Base-by-base conservation (phyloP, 83 land plant species). In the Larix sibirica region DNA sequence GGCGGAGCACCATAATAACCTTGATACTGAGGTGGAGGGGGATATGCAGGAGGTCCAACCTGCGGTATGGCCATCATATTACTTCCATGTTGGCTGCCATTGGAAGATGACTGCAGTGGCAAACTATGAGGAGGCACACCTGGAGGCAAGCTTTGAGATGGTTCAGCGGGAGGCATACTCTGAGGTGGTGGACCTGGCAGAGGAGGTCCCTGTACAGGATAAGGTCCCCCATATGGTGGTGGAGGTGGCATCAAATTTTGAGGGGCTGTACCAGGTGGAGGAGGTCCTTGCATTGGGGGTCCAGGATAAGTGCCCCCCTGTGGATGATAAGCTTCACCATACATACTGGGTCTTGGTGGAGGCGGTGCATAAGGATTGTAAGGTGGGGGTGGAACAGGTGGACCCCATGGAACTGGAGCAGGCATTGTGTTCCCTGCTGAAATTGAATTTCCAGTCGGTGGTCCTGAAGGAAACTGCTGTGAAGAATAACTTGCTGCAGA, bases 101-200 rank as follows among this genome's bases (percentile, higher is more conserved):
- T 77, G 75, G 92, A 66, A 47, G 70, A 81, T n/a, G 77, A 23
- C 4, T 44, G 77, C 3, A 89, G 79, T 40, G 87, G n/a, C 33
- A 66, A 65, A 81, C 42, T 87, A 61, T 86, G 90, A 14, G 91
- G 66, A 38, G 81, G 87, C 80, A 93, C 91, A 33, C 92, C 94
- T 23, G 95, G 91, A 36, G 95, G 95, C 40, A 65, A 83, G 77
- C 60, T 88, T 65, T 85, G 91, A 62, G 83, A 81, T 40, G 79
- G 56, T 68, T 92, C 91, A 87, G 77, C 77, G 21, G 87, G 63
- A 23, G 85, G 58, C 18, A 63, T 74, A 24, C 79, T 60, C 64
- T 80, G 88, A 28, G 87, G 6, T 24, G 77, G n/a, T 73, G 56
- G 77, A 18, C 14, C 58, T 10, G 75, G 75, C 40, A 26, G 56